Evolutionary conservation across 2,329 filamentous ascomycete species (phyloP), one percentile per base, ranked within the genome.

Genomic region (Aspergillus tamarii): DNA sequence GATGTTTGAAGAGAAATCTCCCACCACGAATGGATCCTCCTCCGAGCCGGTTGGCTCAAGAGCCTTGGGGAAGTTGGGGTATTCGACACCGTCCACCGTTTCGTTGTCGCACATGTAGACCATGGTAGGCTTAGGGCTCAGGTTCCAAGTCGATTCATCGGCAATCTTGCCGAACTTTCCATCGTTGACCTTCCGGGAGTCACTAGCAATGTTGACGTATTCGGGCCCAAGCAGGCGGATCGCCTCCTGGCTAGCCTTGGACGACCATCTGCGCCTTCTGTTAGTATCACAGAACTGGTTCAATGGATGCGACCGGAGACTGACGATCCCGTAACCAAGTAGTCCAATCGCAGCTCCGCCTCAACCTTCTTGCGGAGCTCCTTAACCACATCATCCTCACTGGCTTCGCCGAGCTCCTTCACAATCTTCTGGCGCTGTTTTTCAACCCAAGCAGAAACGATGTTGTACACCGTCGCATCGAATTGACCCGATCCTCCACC

Each of bases 91-190:
- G 72, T 97, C 93, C 7, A 82, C 79, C 1, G 76, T 77, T 69
- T 98, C 94, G 72, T 98, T 98, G 77, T 94, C 91, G 77, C 94
- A 97, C 77, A 88, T 94, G 80, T 97, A 98, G 2, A 94, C 90
- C 72, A 96, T 84, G 0, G 93, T 87, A 66, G 77, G 79, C 46
- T 88, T 91, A 9, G 81, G 78, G 19, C 84, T 87, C 63, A 95
- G 84, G 39, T 84, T 90, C 92, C 93, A 97, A 23, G 85, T 86
- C 67, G 86, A 87, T 78, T 94, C 89, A 11, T 89, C 85, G 0
- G 94, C 91, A 58, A 98, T 96, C 66, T 83, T 87, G 64, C 93
- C 93, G 76, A 96, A 98, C 78, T 95, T 97, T 68, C 92, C 92
- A 70, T 86, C 84, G 69, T 92, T 92, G 64, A 76, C 73, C 65